Base-by-base conservation (phyloP, 306 rosid genomes). In the Casuarina equisetifolia region DNA sequence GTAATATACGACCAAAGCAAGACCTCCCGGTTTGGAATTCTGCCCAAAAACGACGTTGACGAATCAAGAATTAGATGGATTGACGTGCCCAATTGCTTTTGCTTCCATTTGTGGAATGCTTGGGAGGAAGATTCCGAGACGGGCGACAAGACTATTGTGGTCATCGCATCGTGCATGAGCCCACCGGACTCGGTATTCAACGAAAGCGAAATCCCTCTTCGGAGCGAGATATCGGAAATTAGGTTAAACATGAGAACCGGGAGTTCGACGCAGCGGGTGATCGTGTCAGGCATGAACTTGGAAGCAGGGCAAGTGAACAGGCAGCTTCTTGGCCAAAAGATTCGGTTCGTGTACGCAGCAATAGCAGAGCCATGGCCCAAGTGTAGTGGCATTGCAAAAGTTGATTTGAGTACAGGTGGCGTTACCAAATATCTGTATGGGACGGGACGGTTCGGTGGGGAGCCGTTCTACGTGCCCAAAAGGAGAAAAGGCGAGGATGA, bases 331-430 rank as follows among this genome's bases (percentile, higher is more conserved):
- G 98, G 98, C 40, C 72, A 79, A 52, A 89, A 79, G 61, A 89
- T 86, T 73, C 86, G 80, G 77, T 85, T 79, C 48, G 89, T 82
- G 3, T 89, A 93, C 51, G 17, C 88, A 4, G 95, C 93, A 0
- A 70, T 93, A 16, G 89, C 98, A 0, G 97, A 93, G 20, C 95
- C 98, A 69, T 93, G 98, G 98, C 98, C 98, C 0, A 91, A 86
- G 77, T 90, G 91, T 8, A 89, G 91, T 0, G 98, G 98, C 8
- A 83, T 93, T 1, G 95, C 93, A 6, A 93, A 93, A 79, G 98
- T 91, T 43, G 92, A 93, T 76, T 40, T 91, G 35, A 64, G 36
- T 32, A 89, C 81, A 2, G 90, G 95, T 2, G 77, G 57, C 19
- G 89, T 89, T 32, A 83, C 72, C 43, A 87, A 43, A 25, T 81